These are phyloP conservation scores for Thozetella sp. DNA, from an alignment of 495 filamentous ascomycete genomes.

Conservation along the genomic window DNA sequence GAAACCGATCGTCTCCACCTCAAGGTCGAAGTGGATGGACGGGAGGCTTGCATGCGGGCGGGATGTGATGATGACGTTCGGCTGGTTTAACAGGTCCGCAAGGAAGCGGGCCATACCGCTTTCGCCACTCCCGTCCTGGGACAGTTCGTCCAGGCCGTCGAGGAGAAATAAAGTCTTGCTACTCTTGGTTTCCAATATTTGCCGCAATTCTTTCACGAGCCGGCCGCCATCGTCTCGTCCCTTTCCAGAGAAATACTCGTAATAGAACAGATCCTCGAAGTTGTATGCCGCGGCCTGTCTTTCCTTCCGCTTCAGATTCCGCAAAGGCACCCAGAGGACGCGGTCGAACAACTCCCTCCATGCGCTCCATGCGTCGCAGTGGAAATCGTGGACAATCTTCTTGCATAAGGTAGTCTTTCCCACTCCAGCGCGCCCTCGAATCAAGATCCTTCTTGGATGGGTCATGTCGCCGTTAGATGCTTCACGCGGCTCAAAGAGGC, in stretches of 20 bases:
- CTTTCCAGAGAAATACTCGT: conserved; percentile 22
- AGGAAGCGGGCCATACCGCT: conserved; percentile 26
- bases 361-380: conserved; percentile 7
- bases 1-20: conserved; percentile 36
- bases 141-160: conserved; percentile 46
- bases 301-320: conserved; percentile 23
- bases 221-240: conserved; percentile 4
- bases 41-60: conserved; percentile 27
- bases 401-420: conserved; percentile 50
- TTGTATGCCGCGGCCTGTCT: conserved; percentile 10
- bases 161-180: conserved; percentile 33
- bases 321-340: conserved; percentile 38
- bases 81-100: conserved; percentile 29
- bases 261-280: conserved; percentile 20
- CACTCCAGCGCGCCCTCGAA: conserved; percentile 40
- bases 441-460: conserved; percentile 33
- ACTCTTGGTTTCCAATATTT: conserved; percentile 7
- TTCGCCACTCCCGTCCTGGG: conserved; percentile 18
- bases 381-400: conserved; percentile 38
- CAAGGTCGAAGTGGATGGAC: conserved; percentile 15
- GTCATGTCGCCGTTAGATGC: conserved; percentile 10
- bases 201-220: conserved; percentile 17
- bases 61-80: conserved; percentile 37
- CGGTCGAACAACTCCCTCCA: conserved; percentile 35
- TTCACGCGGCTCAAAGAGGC: conserved; percentile 27